Evolutionary conservation across 176 grass and related monocot genomes (phyloP), one percentile per base, ranked within the genome.

Genomic region (Triticum dicoccoides): DNA sequence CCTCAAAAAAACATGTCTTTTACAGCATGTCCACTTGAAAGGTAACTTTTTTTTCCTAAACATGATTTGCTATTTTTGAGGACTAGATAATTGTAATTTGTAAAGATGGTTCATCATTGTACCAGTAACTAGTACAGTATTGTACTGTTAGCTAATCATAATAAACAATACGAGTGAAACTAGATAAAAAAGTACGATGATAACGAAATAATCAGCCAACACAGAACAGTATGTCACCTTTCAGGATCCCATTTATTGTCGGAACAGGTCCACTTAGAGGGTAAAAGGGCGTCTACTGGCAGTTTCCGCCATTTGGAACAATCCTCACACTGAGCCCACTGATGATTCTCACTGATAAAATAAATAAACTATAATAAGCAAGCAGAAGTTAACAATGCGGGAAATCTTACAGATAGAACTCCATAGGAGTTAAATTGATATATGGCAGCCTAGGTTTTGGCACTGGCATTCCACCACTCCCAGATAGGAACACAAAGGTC

Each of bases 281-380:
- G 94, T 65, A 99, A 89, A 84, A 97, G 89, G 47, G 92, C 92
- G 13, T 90, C 94, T 6, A 80, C 77, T 32, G 97, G 97, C 33
- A 99, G 69, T 84, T 96, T 96, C 52, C 97, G 89, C 97, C 97
- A 99, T 88, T 96, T 99, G 21, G 75, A 93, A 74, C 97, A 99
- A 86, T 94, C 86, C 67, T 96, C 94, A 54, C 97, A 99, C 79
- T 99, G 92, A 65, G 89, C 97, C 97, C 92, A 97, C 69, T 99
- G 97, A 94, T 90, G 87, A 81, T 68, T 89, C 44, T 90, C 87
- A 64, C 97, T 99, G 94, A 62, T 61, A 73, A 67, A 88, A 85
- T 8, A 71, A 61, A 80, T 37, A 17, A 70, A 61, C 32, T 65
- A 47, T 89, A 89, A 86, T 24, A 83, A 45, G 62, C 61, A 78